Conservation (phyloP, 2,329 filamentous ascomycete genomes). For the Xylariales sp. region DNA sequence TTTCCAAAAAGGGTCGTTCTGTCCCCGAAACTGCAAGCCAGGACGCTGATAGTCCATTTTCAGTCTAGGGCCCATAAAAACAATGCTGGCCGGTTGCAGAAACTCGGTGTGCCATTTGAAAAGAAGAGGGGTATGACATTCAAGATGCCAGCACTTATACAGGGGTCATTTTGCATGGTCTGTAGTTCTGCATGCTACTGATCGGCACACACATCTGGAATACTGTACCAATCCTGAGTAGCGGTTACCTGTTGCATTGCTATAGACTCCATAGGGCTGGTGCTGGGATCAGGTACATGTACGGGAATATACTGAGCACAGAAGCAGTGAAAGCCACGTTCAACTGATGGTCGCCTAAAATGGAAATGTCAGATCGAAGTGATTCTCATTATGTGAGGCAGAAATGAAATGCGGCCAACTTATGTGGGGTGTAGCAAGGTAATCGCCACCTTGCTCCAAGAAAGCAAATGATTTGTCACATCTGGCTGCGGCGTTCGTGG, state of each 20-base stretch:
- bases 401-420: neutral
- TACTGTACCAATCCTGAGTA: conserved; percentile 1
- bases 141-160: neutral
- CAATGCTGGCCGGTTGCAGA: conserved; percentile 1
- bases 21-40: neutral
- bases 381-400: neutral
- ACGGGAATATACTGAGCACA: conserved; percentile 4
- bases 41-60: neutral
- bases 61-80: neutral
- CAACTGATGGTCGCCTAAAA: neutral
- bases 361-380: neutral
- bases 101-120: too few relatives aligned
- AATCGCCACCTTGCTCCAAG: too few relatives aligned
- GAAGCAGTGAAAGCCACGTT: neutral
- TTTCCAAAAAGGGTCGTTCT: neutral
- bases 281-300: conserved; percentile 3
- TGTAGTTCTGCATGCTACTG: neutral
- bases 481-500: neutral
- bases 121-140: neutral
- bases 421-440: neutral
- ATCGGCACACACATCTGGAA: conserved; percentile 2
- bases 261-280: conserved; percentile 3
- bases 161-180: conserved; percentile 1
- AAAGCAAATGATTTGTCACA: neutral
- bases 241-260: neutral